A percentile compares a stretch with the other conserved stretches of the same genome.
These are phyloP conservation scores for Serendipita sp. DNA, from an alignment of 768 basidiomycete species.

Conservation along the genomic window DNA sequence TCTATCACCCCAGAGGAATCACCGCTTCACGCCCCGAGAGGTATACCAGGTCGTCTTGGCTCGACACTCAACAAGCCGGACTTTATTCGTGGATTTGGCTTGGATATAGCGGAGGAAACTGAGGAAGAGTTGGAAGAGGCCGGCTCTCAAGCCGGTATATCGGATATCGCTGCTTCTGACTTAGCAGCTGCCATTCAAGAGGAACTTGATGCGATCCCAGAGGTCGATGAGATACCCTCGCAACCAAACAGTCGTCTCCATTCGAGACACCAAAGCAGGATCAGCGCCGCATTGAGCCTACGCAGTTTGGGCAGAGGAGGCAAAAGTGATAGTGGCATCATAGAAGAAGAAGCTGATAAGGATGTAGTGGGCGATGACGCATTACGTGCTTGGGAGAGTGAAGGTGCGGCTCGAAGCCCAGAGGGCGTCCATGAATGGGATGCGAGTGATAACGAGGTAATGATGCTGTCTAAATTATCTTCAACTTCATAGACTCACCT, in stretches of 20 bases:
- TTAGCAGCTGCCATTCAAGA: slow-evolving; percentile 12
- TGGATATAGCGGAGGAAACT: slow-evolving; percentile 63
- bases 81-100: slow-evolving; percentile 62
- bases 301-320: slow-evolving; percentile 33
- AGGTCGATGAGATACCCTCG: slow-evolving; percentile 29
- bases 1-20: not conserved
- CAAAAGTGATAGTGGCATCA: slow-evolving; percentile 16
- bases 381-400: slow-evolving; percentile 1
- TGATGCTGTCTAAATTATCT: not conserved
- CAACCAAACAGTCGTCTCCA: slow-evolving; percentile 37
- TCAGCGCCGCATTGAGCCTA: slow-evolving; percentile 54
- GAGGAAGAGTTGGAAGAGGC: slow-evolving; percentile 26
- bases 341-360: slow-evolving; percentile 19
- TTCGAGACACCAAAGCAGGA: slow-evolving; percentile 50
- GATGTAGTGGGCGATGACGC: not conserved
- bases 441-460: slow-evolving; percentile 65
- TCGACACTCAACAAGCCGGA: slow-evolving; percentile 44
- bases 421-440: slow-evolving; percentile 48
- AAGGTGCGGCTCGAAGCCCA: not conserved
- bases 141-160: not conserved
- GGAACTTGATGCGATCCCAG: slow-evolving; percentile 17
- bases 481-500: not conserved
- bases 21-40: not conserved
- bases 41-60: not conserved
- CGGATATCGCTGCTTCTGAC: slow-evolving; percentile 9